These are phyloP conservation scores for Penicillium macrosclerotiorum DNA, from an alignment of 495 filamentous ascomycete genomes.

Conservation along the genomic window DNA sequence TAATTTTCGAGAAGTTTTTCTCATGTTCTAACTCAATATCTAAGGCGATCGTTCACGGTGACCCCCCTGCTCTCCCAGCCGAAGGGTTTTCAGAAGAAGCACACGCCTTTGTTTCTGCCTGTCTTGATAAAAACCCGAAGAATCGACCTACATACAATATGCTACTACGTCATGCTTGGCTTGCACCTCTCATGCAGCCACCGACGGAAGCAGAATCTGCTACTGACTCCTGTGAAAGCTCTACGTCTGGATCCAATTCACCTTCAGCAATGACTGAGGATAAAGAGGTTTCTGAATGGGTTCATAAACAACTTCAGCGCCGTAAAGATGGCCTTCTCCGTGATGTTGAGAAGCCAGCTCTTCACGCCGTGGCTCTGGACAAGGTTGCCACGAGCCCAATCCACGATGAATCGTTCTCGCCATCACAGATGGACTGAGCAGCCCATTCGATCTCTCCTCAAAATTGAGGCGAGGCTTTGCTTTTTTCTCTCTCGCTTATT, in stretches of 20 bases:
- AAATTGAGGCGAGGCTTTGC: not conserved
- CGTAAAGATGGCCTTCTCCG: slow-evolving; percentile 52
- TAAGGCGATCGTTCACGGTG: slow-evolving; percentile 95
- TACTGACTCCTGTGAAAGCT: slow-evolving; percentile 25
- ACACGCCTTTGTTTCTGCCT: slow-evolving; percentile 82
- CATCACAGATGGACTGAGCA: slow-evolving; percentile 13
- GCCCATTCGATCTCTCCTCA: not conserved
- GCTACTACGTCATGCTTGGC: slow-evolving; percentile 86
- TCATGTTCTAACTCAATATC: slow-evolving; percentile 16
- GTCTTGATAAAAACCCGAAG: slow-evolving; percentile 89
- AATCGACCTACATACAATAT: slow-evolving; percentile 87
- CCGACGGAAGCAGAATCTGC: slow-evolving; percentile 73
- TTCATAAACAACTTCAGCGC: slow-evolving; percentile 64
- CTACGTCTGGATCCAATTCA: slow-evolving; percentile 40
- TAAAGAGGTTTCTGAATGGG: slow-evolving; percentile 81
- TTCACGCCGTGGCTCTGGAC: slow-evolving; percentile 76
- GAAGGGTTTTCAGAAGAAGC: slow-evolving; percentile 76
- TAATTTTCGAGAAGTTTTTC: not conserved
- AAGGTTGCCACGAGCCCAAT: slow-evolving; percentile 44
- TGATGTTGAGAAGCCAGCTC: slow-evolving; percentile 59
- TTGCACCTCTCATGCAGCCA: slow-evolving; percentile 77
- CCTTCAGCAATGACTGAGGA: slow-evolving; percentile 55
- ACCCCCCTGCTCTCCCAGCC: slow-evolving; percentile 79
- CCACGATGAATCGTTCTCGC: slow-evolving; percentile 23
- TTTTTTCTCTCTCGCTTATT: slow-evolving; percentile 2